These are phyloP conservation scores for Primulina tabacum DNA, from an alignment of 257 asterid genomes.

Conservation along the genomic window DNA sequence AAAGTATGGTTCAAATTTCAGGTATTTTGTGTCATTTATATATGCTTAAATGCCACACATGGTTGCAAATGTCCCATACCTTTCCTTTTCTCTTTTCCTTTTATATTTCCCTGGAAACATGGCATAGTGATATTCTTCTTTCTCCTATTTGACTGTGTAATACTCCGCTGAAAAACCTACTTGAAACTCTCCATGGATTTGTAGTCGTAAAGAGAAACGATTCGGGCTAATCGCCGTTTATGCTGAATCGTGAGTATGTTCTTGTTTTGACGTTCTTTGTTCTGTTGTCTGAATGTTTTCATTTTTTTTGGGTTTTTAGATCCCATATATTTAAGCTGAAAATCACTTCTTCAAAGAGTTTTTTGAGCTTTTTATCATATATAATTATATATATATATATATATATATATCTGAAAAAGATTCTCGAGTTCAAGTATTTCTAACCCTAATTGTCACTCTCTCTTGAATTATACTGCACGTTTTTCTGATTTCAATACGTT, in stretches of 20 bases:
- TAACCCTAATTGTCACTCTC: slow-evolving; percentile 12
- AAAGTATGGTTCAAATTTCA: slow-evolving; percentile 22
- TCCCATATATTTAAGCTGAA: neutral
- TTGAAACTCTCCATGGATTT: neutral
- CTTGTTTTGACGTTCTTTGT: neutral
- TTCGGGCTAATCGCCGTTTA: neutral
- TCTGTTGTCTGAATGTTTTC: neutral
- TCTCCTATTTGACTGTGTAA: slow-evolving; percentile 18
- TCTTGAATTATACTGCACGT: neutral
- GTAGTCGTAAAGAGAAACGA: neutral
- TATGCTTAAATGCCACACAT: slow-evolving; percentile 43
- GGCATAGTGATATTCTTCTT: slow-evolving; percentile 45
- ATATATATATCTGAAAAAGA: slow-evolving; percentile 2
- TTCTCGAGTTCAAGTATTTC: neutral
- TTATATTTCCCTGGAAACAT: slow-evolving; percentile 33
- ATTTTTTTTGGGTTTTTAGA: neutral
- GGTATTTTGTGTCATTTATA: slow-evolving; percentile 24
- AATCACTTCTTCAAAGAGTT: slow-evolving; percentile 18
- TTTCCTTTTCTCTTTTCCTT: slow-evolving; percentile 26
- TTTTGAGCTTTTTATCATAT: slow-evolving; percentile 1
- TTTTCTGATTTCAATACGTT: too few species aligned
- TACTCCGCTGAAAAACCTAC: neutral
- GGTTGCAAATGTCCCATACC: slow-evolving; percentile 47
- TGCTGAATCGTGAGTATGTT: neutral
- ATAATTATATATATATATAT: neutral